phyloP scores from a whole-genome alignment of 2,329 filamentous ascomycete genomes.

The Colletotrichum trifolii region DNA sequence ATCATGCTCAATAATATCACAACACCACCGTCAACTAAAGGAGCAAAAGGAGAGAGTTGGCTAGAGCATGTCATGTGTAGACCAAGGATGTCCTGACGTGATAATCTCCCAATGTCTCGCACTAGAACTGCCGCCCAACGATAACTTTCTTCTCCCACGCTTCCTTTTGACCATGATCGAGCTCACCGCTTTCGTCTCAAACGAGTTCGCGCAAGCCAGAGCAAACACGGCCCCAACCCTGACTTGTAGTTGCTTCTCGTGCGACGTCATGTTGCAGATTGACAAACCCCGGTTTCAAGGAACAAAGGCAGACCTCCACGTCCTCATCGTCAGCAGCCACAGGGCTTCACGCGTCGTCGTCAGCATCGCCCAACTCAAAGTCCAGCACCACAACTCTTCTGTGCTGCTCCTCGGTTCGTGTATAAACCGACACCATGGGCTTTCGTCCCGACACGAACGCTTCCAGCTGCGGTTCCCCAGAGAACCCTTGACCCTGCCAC shows the following conservation, averaged over 20 bases:
- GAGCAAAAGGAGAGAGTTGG: too few species aligned
- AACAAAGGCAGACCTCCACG: neutral
- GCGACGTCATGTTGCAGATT: slow-evolving; percentile 19
- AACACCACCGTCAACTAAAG: too few species aligned
- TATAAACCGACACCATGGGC: slow-evolving; percentile 24
- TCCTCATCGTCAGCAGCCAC: neutral
- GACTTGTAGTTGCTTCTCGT: neutral
- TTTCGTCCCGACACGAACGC: slow-evolving; percentile 23
- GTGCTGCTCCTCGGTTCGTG: slow-evolving; percentile 30
- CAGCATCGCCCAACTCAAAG: slow-evolving; percentile 16
- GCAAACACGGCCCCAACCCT: slow-evolving; percentile 10
- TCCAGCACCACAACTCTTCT: slow-evolving; percentile 31
- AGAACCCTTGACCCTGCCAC: slow-evolving; percentile 27
- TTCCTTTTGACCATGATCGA: slow-evolving; percentile 7
- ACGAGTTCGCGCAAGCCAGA: slow-evolving; percentile 1
- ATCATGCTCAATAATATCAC: too few species aligned
- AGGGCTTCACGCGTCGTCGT: too few species aligned
- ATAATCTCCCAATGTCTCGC: neutral
- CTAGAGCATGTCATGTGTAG: too few species aligned
- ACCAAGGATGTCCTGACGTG: too few species aligned
- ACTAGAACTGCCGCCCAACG: neutral
- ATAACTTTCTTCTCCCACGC: neutral
- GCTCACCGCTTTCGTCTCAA: slow-evolving; percentile 17
- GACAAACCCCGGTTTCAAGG: slow-evolving; percentile 4
- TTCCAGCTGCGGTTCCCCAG: slow-evolving; percentile 32